Percentiles rank a stretch among this genome's conserved stretches.
These are phyloP conservation scores for Grosmannia penicillata DNA, from an alignment of 2,329 filamentous ascomycete genomes.

Conservation along the genomic window DNA sequence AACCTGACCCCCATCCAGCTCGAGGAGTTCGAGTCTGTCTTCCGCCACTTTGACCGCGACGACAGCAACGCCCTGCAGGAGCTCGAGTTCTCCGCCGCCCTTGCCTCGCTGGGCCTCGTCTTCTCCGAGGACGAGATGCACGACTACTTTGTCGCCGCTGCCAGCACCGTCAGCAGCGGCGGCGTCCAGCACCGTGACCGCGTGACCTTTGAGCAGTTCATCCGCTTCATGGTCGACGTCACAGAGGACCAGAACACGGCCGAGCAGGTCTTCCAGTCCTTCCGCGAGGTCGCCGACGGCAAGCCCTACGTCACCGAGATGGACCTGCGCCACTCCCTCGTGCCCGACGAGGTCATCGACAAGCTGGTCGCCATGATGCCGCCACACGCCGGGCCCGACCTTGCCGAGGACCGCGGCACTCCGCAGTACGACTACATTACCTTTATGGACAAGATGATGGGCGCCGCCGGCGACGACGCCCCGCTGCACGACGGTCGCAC, in stretches of 20 bases:
- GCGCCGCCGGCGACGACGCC: neutral
- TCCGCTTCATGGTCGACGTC: constrained; percentile 97
- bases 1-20: constrained; percentile 96
- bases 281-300: constrained; percentile 92
- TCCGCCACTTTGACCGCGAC: constrained; percentile 93
- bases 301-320: constrained; percentile 98
- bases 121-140: constrained; percentile 99
- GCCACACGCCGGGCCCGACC: constrained; percentile 63
- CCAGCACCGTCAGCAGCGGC: constrained; percentile 24
- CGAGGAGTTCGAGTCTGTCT: constrained; percentile 96
- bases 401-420: constrained; percentile 68
- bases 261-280: constrained; percentile 96
- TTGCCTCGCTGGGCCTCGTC: constrained; percentile 87
- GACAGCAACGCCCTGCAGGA: constrained; percentile 81
- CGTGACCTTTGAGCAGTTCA: constrained; percentile 97
- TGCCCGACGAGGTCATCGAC: constrained; percentile 94
- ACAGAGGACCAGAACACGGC: constrained; percentile 98
- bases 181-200: constrained; percentile 37
- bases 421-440: constrained; percentile 91
- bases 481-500: neutral
- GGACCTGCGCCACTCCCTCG: constrained; percentile 84
- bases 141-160: constrained; percentile 81
- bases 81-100: constrained; percentile 86
- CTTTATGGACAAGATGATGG: constrained; percentile 84
- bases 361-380: constrained; percentile 83